Evolutionary conservation across 257 asterid genomes (phyloP), one percentile per base, ranked within the genome.

Genomic region (Rehmannia glutinosa): DNA sequence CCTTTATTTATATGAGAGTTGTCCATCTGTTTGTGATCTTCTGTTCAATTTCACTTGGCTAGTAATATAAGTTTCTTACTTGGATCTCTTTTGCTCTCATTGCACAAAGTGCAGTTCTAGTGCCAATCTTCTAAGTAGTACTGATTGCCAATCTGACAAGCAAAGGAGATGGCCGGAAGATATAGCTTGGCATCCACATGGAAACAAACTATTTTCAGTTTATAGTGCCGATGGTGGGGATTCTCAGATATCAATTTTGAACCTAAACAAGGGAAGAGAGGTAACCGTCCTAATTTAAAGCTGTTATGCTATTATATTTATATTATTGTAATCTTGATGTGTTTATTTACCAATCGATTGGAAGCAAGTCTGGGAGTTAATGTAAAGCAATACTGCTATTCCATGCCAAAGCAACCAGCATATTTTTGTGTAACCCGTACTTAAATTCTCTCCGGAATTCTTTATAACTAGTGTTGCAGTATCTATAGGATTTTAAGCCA

Each of bases 111-210:
- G 83, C 95, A 93, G 99, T 73, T 81, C 92, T 56, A 64, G 76
- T 78, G 97, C 90, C 73, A 76, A 51, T 73, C 84, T 81, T 62
- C 68, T 88, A 63, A 88, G 88, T 74, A 64, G 83, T 71, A 75
- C 89, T 46, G 89, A 84, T 66, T 91, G 96, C 80, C 77, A 60
- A 64, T 86, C 97, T 2, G 81, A 64, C 66, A 85, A 91, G 83
- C 74, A 82, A 30, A 82, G 96, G 83, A 86, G 92, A 78, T 94
- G 99, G 99, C 93, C 99, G 21, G 97, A 94, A 84, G 99, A 91
- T 67, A 73, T 94, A 42, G 96, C 95, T 71, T 94, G 99, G 99
- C 96, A 94, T 85, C 97, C 99, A 8, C 74, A 74, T 55, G 99
- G 97, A 42, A 73, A 81, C 62, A 78, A 81, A 67, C 70, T 94